Evolutionary conservation across 2,329 filamentous ascomycete species (phyloP).

Genomic region (Fusarium coffeatum): DNA sequence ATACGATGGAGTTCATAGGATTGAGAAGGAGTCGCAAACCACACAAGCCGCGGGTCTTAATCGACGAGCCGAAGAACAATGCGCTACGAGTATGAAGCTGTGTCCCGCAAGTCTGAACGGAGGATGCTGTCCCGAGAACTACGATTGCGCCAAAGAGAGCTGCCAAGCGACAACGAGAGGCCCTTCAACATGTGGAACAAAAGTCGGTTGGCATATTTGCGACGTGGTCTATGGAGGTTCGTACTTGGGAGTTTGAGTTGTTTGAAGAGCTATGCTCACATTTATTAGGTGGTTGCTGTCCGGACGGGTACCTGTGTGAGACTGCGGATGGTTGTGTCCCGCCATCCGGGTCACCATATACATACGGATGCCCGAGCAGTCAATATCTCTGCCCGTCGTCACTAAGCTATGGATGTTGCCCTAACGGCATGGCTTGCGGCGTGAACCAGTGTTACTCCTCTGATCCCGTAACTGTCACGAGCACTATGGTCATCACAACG

Average conservation of each 20-base stretch:
- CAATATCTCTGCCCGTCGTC: conserved; percentile 63
- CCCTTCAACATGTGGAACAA: conserved; percentile 54
- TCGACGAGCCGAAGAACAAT: conserved; percentile 39
- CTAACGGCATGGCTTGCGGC: conserved; percentile 62
- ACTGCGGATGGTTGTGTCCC: conserved; percentile 55
- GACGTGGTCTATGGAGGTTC: conserved; percentile 52
- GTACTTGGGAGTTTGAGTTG: conserved; percentile 15
- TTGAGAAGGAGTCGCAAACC: conserved; percentile 47
- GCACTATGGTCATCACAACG: conserved; percentile 59
- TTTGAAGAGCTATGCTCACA: conserved; percentile 24
- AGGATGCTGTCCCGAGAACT: conserved; percentile 61
- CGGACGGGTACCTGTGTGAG: conserved; percentile 59
- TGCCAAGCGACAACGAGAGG: conserved; percentile 61
- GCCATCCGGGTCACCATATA: conserved; percentile 56
- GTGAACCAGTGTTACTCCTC: conserved; percentile 61
- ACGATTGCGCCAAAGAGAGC: conserved; percentile 60
- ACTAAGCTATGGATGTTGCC: conserved; percentile 65
- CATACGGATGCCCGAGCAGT: conserved; percentile 56
- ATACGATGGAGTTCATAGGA: conserved; percentile 49
- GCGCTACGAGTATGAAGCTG: conserved; percentile 45
- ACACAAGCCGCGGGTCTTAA: conserved; percentile 37
- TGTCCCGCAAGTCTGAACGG: conserved; percentile 57
- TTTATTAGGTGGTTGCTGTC: conserved; percentile 58
- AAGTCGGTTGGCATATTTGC: conserved; percentile 56
- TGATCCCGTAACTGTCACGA: conserved; percentile 57